phyloP scores from a whole-genome alignment of 2,329 filamentous ascomycete species.

The Aspergillus quadrilineatus region DNA sequence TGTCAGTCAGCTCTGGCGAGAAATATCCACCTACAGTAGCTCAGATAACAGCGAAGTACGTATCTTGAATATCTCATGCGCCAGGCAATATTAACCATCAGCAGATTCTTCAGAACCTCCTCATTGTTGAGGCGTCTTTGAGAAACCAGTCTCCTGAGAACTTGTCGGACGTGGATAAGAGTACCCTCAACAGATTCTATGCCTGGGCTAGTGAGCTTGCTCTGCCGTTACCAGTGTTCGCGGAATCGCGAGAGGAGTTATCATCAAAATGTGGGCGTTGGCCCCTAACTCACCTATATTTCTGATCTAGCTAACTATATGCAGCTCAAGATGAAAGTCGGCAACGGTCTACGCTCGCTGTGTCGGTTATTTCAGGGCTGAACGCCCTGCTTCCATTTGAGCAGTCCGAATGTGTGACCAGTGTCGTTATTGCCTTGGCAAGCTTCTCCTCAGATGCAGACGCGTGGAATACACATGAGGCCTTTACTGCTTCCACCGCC shows the following conservation, averaged over 20 bases:
- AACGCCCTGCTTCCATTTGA: conserved; percentile 20
- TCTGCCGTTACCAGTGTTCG: conserved; percentile 35
- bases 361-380: conserved; percentile 29
- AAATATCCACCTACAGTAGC: conserved; percentile 27
- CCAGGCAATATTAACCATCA: not conserved
- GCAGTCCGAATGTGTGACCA: conserved; percentile 18
- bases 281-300: not conserved
- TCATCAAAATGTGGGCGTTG: conserved; percentile 15
- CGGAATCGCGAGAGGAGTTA: conserved; percentile 27
- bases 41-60: conserved; percentile 26
- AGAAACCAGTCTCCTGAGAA: conserved; percentile 16
- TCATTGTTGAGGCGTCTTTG: conserved; percentile 28
- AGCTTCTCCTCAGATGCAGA: conserved; percentile 34
- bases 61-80: not conserved
- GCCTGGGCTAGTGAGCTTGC: conserved; percentile 33
- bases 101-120: conserved; percentile 35
- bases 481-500: conserved; percentile 17
- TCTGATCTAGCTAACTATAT: conserved; percentile 13
- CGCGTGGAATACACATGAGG: conserved; percentile 37
- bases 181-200: conserved; percentile 29
- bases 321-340: conserved; percentile 25
- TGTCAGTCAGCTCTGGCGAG: conserved; percentile 31
- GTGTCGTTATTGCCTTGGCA: conserved; percentile 33
- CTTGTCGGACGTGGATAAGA: conserved; percentile 24
- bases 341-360: conserved; percentile 29